These are phyloP conservation scores for Kazachstania viticola DNA, from an alignment of 805 yeast species.

Conservation along the genomic window DNA sequence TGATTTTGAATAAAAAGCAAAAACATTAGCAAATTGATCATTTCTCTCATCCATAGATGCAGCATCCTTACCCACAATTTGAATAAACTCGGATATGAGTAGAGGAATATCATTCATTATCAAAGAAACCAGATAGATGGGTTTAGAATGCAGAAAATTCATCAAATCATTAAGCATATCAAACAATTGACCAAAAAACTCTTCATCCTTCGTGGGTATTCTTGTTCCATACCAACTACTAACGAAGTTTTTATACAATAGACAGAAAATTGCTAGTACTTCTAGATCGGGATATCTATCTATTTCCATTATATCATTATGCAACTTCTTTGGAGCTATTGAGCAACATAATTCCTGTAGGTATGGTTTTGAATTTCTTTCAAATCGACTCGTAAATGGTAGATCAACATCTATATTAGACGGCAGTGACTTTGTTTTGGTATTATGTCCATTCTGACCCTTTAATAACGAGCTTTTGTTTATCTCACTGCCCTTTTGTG, in stretches of 20 bases:
- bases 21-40: neutral
- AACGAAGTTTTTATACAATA: slow-evolving; percentile 19
- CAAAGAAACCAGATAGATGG: slow-evolving; percentile 8
- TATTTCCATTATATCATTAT: slow-evolving; percentile 6
- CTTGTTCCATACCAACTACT: slow-evolving; percentile 24
- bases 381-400: slow-evolving; percentile 10
- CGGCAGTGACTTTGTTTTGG: no score
- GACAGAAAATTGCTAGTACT: slow-evolving; percentile 16
- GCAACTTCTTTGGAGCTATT: slow-evolving; percentile 14
- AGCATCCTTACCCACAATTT: neutral
- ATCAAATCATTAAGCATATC: slow-evolving; percentile 8
- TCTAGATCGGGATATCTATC: slow-evolving; percentile 8
- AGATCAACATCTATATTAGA: slow-evolving; percentile 3
- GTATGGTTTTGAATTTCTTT: slow-evolving; percentile 16
- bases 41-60: neutral
- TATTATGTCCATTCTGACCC: neutral
- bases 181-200: slow-evolving; percentile 11
- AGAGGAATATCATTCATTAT: slow-evolving; percentile 19
- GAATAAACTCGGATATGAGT: slow-evolving; percentile 13
- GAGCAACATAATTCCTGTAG: slow-evolving; percentile 18
- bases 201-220: slow-evolving; percentile 17
- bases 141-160: slow-evolving; percentile 1
- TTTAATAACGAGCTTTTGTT: no score
- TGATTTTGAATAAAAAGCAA: slow-evolving; percentile 6
- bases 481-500: no score